Base-by-base conservation (phyloP, 139 green algal species). In the Eudorina sp. region DNA sequence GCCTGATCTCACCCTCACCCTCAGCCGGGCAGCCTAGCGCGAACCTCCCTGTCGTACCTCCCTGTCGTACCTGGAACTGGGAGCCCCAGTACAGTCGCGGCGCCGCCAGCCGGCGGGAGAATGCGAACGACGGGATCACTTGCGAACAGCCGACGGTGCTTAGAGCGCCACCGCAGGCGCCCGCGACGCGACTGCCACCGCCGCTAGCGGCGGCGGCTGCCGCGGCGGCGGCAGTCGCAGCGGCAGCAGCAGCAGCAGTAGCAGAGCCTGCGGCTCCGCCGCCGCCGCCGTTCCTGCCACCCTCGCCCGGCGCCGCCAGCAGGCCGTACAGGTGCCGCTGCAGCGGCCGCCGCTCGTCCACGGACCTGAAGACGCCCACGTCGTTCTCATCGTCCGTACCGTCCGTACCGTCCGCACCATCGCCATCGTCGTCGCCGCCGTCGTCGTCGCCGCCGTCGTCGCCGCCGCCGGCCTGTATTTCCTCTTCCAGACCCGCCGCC, bases 1-100 rank as follows among this genome's bases (percentile, higher is more conserved):
- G 14, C 60, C 34, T 31, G 23, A 70, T 36, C 23, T 8, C 8
- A 70, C 60, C 25, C 60, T 45, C 66, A 74, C 31, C n/a, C 31
- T 13, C 66, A 74, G 1, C 23, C 31, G 66, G 7, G 18, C 64
- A 73, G 64, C 31, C 64, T 31, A 29, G 58, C 18, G 16, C 8
- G n/a, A 27, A 34, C 69, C 9, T 77, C 69, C 69, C 38, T 16
- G 51, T 16, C 51, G 13, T 58, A 13, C 51, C 3, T 13, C 48
- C 3, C 40, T 34, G 34, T 14, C 79, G 5, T 46, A 78, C 81
- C 64, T 87, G 81, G 62, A 69, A 87, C 19, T 53, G 64, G 14
- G 62, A 18, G 18, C 81, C 81, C 81, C 81, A 87, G n/a, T 87
- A 87, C 45, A 87, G 46, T 31, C 81, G 62, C 0, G 81, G 62